These are phyloP conservation scores for Miscanthus lutarioriparius DNA, from an alignment of 176 grass and related monocot species.

Conservation along the genomic window DNA sequence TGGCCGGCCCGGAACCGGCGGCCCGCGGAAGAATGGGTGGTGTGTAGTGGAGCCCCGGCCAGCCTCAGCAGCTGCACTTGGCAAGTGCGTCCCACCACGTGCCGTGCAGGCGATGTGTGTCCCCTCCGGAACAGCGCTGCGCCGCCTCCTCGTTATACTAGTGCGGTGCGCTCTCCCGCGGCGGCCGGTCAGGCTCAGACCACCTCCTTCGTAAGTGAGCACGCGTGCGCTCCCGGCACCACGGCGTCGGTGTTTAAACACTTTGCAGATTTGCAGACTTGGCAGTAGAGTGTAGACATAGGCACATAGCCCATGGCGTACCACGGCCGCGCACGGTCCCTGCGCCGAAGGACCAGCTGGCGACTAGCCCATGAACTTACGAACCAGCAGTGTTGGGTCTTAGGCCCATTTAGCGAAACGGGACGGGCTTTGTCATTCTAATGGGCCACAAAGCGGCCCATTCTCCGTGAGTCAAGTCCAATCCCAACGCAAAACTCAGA, in stretches of 20 bases:
- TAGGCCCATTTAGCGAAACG: neutral
- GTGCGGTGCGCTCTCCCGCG: neutral
- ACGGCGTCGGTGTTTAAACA: neutral
- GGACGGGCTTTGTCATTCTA: neutral
- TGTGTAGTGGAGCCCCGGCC: neutral
- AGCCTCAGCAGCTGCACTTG: constrained; percentile 30
- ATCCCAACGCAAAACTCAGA: neutral
- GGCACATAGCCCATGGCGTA: no score
- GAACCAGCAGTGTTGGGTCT: neutral
- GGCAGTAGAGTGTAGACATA: no score
- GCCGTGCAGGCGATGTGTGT: neutral
- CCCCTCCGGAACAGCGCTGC: neutral
- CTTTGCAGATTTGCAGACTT: neutral
- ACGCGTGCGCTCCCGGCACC: neutral
- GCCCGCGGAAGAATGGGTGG: neutral
- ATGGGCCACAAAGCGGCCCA: neutral
- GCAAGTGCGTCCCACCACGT: constrained; percentile 21
- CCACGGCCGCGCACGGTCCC: no score
- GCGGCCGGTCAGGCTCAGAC: no score
- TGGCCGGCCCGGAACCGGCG: neutral
- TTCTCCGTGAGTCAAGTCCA: neutral
- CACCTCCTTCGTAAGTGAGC: neutral
- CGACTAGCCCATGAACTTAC: neutral
- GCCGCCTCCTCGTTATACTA: neutral
- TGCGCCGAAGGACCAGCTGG: no score